A percentile compares a stretch with the other conserved stretches of the same genome.
Evolutionary conservation across 2,329 filamentous ascomycete genomes (phyloP).

Genomic region (Bipolaris zeicola): DNA sequence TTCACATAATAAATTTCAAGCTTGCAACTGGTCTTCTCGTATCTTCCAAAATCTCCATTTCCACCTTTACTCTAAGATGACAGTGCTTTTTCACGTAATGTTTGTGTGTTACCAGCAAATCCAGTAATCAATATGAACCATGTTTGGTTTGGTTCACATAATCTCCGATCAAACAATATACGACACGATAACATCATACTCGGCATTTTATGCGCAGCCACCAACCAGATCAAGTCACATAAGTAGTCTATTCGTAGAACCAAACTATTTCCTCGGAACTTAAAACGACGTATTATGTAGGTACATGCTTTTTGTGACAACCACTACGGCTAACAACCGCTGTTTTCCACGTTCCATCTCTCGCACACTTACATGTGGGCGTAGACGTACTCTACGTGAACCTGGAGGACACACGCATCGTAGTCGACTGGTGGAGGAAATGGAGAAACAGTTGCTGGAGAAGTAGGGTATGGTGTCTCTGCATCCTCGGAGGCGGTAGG

Average conservation of each 20-base stretch:
- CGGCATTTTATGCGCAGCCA: too few relatives aligned
- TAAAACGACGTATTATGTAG: neutral
- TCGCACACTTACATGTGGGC: neutral
- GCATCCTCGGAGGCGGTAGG: neutral
- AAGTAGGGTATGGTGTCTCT: constrained; percentile 16
- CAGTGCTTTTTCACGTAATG: too few relatives aligned
- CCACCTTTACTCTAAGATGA: neutral
- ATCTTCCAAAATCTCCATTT: neutral
- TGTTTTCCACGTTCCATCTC: neutral
- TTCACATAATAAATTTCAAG: neutral
- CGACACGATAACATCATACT: too few relatives aligned
- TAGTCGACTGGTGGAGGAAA: constrained; percentile 17
- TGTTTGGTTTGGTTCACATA: neutral
- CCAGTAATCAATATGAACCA: too few relatives aligned
- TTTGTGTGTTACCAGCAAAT: neutral
- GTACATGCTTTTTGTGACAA: neutral
- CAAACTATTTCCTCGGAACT: too few relatives aligned
- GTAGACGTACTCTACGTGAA: constrained; percentile 20
- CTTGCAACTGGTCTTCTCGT: neutral
- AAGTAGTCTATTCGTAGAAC: neutral
- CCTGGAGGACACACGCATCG: constrained; percentile 15
- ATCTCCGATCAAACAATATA: neutral
- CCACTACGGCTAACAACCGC: neutral
- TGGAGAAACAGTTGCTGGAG: constrained; percentile 14
- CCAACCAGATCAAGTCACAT: neutral